Evolutionary conservation across 441 rosid species (phyloP), one percentile per base, ranked within the genome.

Genomic region (Adansonia grandidieri): DNA sequence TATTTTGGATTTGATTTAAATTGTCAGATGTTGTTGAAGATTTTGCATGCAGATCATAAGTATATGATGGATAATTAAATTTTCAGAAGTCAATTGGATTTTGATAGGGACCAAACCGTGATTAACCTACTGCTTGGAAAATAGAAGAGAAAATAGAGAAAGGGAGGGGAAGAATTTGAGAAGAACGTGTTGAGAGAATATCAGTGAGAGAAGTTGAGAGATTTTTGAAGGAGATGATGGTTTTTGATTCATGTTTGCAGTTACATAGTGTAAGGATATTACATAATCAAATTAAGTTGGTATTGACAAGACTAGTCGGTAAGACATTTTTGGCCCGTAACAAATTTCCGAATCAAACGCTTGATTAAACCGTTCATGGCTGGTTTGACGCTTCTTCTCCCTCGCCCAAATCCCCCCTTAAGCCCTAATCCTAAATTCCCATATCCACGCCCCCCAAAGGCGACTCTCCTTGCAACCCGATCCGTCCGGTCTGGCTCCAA

Each of bases 391-490:
- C 82, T 71, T 81, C 75, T 32, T 86, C 65, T 54, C 74, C 57
- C 76, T 86, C 17, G 47, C 47, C 42, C 0, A 75, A 74, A 77
- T 28, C 40, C 66, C 53, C 73, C 48, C 73, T 80, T 77, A 82
- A 84, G 75, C 75, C 85, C 73, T 56, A 78, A 84, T 65, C 80
- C 83, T 75, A 28, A 47, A 74, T 17, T 47, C 79, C 15, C 10
- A 80, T 56, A 62, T 9, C 63, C 68, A 37, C 48, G 17, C 58
- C 71, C 75, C 80, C 82, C 17, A 90, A 87, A 51, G 85, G 84
- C 15, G 89, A 85, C 19, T 91, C 96, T 56, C 89, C 98, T 0
- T 89, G 93, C 45, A 91, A 37, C 93, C 79, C 86, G 80, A 67
- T 83, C 78, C 91, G 42, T 37, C 42, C 1, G 42, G 42, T 37